Evolutionary conservation across 768 basidiomycete genomes (phyloP).

Genomic region (Mycena chlorophos): DNA sequence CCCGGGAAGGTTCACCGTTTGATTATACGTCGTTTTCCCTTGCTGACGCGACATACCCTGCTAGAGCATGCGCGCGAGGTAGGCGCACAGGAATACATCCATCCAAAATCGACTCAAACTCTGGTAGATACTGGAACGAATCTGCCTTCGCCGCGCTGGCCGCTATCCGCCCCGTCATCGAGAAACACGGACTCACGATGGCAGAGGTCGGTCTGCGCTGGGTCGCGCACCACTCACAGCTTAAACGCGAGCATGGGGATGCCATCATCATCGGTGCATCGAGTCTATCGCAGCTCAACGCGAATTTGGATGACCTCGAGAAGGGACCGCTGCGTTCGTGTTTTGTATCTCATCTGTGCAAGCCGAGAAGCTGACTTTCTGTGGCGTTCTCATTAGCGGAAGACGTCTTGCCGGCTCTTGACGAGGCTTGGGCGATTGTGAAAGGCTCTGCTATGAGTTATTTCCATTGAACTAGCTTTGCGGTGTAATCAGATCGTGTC

Average conservation of each 20-base stretch:
- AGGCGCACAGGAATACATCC: too few species aligned
- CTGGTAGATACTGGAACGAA: slow-evolving; percentile 10
- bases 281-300: slow-evolving; percentile 34
- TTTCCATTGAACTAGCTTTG: neutral
- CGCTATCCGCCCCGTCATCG: slow-evolving; percentile 25
- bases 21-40: slow-evolving; percentile 38
- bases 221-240: slow-evolving; percentile 48
- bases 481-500: too few species aligned
- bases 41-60: slow-evolving; percentile 36
- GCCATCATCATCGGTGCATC: slow-evolving; percentile 46
- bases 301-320: slow-evolving; percentile 15
- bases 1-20: slow-evolving; percentile 37
- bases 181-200: slow-evolving; percentile 40
- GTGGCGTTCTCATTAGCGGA: too few species aligned
- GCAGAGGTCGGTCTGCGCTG: slow-evolving; percentile 51
- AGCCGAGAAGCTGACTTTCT: too few species aligned
- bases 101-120: too few species aligned
- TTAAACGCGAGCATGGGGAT: slow-evolving; percentile 39
- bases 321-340: slow-evolving; percentile 48
- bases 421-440: slow-evolving; percentile 40
- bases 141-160: slow-evolving; percentile 7
- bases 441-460: neutral
- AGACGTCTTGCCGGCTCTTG: slow-evolving; percentile 48
- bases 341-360: too few species aligned
- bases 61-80: neutral